A percentile compares a stretch with the other conserved stretches of the same genome.
Conservation (phyloP, 352 stramenopile genomes). For the Phytophthora hybrid region DNA sequence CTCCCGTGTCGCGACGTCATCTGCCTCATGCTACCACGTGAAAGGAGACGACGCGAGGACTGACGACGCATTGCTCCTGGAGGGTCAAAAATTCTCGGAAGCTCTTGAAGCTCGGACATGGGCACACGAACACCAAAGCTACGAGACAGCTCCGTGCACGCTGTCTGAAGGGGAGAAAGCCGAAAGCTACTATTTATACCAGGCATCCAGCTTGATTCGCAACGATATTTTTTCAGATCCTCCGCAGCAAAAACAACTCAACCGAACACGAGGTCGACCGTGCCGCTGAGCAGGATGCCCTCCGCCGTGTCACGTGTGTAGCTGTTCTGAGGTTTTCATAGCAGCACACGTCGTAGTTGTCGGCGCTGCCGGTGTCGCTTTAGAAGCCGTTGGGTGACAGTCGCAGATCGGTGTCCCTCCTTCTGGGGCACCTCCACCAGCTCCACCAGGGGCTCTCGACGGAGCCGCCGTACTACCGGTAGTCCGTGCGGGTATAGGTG, state of each 20-base stretch:
- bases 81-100: constrained; percentile 20
- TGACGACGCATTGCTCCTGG: constrained; percentile 26
- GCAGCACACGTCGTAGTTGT: constrained; percentile 58
- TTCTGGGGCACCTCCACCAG: constrained; percentile 62
- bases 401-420: constrained; percentile 38
- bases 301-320: constrained; percentile 49
- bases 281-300: constrained; percentile 29
- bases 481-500: constrained; percentile 80
- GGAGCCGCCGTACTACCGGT: constrained; percentile 86
- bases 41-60: constrained; percentile 23
- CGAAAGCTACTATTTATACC: background rate
- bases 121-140: background rate
- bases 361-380: constrained; percentile 40
- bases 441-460: constrained; percentile 81
- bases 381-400: constrained; percentile 42
- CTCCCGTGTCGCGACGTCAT: constrained; percentile 18
- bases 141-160: background rate
- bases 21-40: constrained; percentile 2
- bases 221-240: no score
- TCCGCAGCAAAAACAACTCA: no score
- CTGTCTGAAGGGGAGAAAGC: background rate
- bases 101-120: constrained; percentile 40
- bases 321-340: constrained; percentile 51
- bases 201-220: no score
- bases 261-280: constrained; percentile 27